phyloP scores from a whole-genome alignment of 805 yeast genomes.

The Lipomyces sp. region DNA sequence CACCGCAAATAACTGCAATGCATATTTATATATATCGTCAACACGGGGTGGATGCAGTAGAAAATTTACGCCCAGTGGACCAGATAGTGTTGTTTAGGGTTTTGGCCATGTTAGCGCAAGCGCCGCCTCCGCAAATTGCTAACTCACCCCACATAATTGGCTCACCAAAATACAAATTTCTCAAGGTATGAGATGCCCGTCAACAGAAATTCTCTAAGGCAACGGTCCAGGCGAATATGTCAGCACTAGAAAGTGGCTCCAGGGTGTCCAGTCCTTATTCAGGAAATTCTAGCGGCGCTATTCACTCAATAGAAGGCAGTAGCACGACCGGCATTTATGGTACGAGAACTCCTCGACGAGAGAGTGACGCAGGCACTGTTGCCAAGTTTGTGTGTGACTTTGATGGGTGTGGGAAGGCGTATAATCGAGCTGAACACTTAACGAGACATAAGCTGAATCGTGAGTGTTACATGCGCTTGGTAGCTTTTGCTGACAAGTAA shows the following conservation, averaged over 20 bases:
- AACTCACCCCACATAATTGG: no score
- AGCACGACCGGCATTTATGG: background rate
- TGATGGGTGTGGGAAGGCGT: conserved; percentile 39
- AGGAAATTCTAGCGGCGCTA: background rate
- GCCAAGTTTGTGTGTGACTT: conserved; percentile 20
- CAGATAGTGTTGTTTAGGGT: no score
- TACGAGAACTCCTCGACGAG: background rate
- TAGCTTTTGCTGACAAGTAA: background rate
- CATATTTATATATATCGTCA: no score
- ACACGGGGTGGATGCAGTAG: no score
- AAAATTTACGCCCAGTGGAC: no score
- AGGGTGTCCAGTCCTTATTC: background rate
- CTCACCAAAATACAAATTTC: background rate
- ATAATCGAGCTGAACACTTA: conserved; percentile 40
- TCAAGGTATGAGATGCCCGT: background rate
- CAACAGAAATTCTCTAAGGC: background rate
- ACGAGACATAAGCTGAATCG: conserved; percentile 41
- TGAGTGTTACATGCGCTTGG: conserved; percentile 11
- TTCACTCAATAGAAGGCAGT: background rate
- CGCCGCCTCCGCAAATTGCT: no score
- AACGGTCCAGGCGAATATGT: background rate
- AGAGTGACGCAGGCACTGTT: background rate
- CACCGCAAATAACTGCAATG: no score
- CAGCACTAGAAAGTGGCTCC: background rate
- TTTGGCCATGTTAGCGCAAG: no score